Evolutionary conservation across 148 eudicot genomes (phyloP), one percentile per base, ranked within the genome.

Genomic region (Rhododendron ferrugineum): DNA sequence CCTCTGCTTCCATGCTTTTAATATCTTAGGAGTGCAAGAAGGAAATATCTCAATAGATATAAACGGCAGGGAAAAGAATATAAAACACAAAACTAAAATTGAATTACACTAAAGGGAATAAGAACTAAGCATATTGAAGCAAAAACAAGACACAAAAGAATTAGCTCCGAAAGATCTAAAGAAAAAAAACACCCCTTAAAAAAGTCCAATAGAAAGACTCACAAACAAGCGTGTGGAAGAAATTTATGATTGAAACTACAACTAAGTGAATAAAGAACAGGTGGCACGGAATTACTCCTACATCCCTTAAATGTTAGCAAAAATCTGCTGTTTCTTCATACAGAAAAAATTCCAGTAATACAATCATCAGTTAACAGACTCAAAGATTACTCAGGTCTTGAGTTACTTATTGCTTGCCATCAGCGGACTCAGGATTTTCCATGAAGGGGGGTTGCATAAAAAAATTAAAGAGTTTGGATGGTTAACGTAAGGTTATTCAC

Each of bases 1-100:
- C 97, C 90, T 97, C 99, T 68, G 96, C 91, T 89, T 97, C 95
- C 92, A 94, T 87, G 92, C 85, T 92, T 89, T 88, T 95, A 32
- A 97, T 93, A 87, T 97, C 99, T 97, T 68, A 77, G 80, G 34
- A 44, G 76, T 76, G 84, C 83, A 84, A 74, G 44, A 34, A 83
- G 49, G 37, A 15, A 76, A 50, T 44, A 79, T 56, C 44, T 40
- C 20, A 79, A 62, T 28, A 60, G 8, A 82, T 28, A 72, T 11
- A 37, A n/a, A 76, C 32, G 40, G 79, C 20, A 46, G 66, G 75
- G 77, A 46, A 72, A 50, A 79, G n/a, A 74, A 52, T 46, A 74
- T 36, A 72, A 52, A 70, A 79, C 40, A 50, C 50, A 50, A 81
- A 80, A 79, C n/a, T 30, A 84, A 56, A 42, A 30, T 14, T 78